Percentiles rank a stretch among this genome's conserved stretches.
Evolutionary conservation across 208 protist genomes (phyloP).

Genomic region (Leishmania tropica): DNA sequence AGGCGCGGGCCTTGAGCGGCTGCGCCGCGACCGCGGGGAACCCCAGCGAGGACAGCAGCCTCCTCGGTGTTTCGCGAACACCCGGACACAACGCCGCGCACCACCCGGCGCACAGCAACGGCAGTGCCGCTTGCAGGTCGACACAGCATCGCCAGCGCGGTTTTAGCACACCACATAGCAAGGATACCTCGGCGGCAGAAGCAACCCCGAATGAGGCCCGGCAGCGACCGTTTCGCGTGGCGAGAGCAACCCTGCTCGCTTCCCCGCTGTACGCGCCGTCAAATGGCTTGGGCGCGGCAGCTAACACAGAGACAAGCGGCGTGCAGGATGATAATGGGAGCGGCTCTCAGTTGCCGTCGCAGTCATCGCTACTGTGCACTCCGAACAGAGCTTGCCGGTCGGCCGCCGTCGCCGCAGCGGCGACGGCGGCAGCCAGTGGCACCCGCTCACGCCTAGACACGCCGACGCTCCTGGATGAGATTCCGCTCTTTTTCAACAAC

Average conservation of each 20-base stretch:
- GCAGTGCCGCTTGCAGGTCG: neutral
- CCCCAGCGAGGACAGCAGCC: neutral
- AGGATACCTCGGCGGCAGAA: neutral
- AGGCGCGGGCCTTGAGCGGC: neutral
- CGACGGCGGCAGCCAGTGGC: constrained; percentile 2
- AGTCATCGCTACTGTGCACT: constrained; percentile 25
- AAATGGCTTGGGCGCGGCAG: neutral
- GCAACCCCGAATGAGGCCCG: constrained; percentile 1
- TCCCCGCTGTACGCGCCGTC: constrained; percentile 12
- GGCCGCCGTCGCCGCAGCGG: constrained; percentile 6
- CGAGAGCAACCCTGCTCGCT: neutral
- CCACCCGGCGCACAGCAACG: neutral
- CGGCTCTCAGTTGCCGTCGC: neutral
- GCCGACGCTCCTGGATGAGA: constrained; percentile 25
- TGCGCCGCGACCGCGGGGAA: neutral
- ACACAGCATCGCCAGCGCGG: constrained; percentile 12
- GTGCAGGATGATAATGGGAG: neutral
- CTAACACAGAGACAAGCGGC: neutral
- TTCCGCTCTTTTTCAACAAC: constrained; percentile 33
- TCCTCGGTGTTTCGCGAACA: constrained; percentile 11
- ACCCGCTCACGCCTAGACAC: constrained; percentile 16
- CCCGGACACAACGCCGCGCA: constrained; percentile 17
- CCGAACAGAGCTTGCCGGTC: constrained; percentile 24
- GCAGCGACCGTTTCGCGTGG: constrained; percentile 6
- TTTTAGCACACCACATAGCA: neutral